A percentile compares a stretch with the other conserved stretches of the same genome.
These are phyloP conservation scores for Zygosaccharomyces sapae DNA, from an alignment of 1,139 yeast species.

Conservation along the genomic window DNA sequence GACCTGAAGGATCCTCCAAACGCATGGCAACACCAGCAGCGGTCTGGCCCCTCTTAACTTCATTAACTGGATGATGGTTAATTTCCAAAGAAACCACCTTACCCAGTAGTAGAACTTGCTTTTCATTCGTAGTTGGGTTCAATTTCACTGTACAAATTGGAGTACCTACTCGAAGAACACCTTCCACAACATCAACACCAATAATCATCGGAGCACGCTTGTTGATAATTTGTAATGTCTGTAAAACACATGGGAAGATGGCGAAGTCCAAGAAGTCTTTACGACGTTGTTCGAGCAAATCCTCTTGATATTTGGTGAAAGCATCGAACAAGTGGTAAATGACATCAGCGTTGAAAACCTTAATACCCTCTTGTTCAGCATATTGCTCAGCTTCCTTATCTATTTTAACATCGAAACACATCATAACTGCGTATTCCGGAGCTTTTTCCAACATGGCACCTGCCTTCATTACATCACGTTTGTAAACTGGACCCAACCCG, in stretches of 20 bases:
- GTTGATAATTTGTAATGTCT: conserved; percentile 93
- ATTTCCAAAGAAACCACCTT: conserved; percentile 86
- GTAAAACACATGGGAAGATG: conserved; percentile 90
- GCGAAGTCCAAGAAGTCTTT: conserved; percentile 85
- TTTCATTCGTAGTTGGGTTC: conserved; percentile 80
- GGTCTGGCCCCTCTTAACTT: conserved; percentile 90
- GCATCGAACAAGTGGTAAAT: conserved; percentile 95
- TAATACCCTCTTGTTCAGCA: conserved; percentile 87
- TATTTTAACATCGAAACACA: conserved; percentile 94
- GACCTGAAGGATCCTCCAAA: conserved; percentile 84
- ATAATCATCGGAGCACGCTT: conserved; percentile 98
- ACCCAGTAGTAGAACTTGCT: conserved; percentile 71
- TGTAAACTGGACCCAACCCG: conserved; percentile 95
- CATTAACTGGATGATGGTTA: conserved; percentile 76
- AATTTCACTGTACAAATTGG: conserved; percentile 92
- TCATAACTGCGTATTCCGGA: conserved; percentile 91
- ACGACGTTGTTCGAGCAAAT: conserved; percentile 84
- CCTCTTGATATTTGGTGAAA: conserved; percentile 85
- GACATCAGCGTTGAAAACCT: conserved; percentile 91
- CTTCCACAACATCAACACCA: conserved; percentile 96
- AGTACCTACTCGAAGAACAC: conserved; percentile 83
- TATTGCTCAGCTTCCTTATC: conserved; percentile 98
- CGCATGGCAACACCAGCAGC: conserved; percentile 98
- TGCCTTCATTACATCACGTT: conserved; percentile 97
- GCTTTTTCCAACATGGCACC: conserved; percentile 95